Base-by-base conservation (phyloP, 2,329 filamentous ascomycete genomes). In the Diaporthe destruens region DNA sequence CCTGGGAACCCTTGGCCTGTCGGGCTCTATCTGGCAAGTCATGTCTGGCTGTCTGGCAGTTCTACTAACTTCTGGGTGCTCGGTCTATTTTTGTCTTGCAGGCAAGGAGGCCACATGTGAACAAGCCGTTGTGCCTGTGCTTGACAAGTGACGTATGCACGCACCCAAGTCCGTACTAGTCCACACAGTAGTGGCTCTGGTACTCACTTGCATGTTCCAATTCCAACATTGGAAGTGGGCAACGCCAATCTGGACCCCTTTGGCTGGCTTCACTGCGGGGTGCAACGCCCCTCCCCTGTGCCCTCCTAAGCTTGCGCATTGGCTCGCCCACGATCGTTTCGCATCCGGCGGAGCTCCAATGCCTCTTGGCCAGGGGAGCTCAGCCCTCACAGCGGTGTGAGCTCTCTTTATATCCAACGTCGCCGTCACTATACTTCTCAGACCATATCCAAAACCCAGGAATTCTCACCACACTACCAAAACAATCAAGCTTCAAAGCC, bases 301-400 rank as follows among this genome's bases (percentile, higher is more conserved):
- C 23, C 67, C 34, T 34, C 71, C 18, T 44, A 59, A 44, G 29
- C 47, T 32, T 44, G 42, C 32, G 51, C 54, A 68, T 73, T 71
- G 61, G 44, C 66, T 51, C 65, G 54, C 20, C 55, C 36, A 69
- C 29, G 69, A 71, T 69, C 51, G 61, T 65, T 71, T 67, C 61
- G 61, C 61, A 63, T 51, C 59, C 57, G 49, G 69, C 71, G 67
- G 53, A 67, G 69, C 53, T 34, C 36, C 32, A 53, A 49, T 32
- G 36, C 53, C 29, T 71, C 72, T 73, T 73, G 72, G 72, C 69
- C 42, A n/a, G 54, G 36, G 25, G 61, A 59, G 69, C 69, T 68
- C 54, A 71, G 67, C 71, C 68, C 66, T 71, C 57, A 47, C 71
- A 57, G 56, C 68, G 71, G 68, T 73, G 68, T 73, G 71, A 71